Conservation (phyloP, 768 basidiomycete genomes). For the Infundibulicybe gibba region DNA sequence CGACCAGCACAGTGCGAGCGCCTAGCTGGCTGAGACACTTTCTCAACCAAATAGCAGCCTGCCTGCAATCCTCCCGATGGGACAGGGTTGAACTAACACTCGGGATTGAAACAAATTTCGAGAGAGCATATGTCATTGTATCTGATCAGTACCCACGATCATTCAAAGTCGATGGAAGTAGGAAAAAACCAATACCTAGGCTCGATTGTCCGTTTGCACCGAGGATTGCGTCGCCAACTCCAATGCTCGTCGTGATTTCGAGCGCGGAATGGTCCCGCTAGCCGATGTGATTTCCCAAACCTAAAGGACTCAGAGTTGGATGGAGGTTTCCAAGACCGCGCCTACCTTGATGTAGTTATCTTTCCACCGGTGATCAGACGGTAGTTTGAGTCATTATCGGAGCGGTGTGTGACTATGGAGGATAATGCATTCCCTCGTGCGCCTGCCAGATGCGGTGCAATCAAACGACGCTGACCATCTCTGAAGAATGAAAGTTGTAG, state of each 20-base stretch:
- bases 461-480: conserved; percentile 85
- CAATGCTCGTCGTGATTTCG: too few species aligned
- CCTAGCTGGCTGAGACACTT: conserved; percentile 88
- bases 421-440: conserved; percentile 84
- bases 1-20: conserved; percentile 72
- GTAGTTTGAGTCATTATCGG: conserved; percentile 22
- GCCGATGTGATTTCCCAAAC: conserved; percentile 51
- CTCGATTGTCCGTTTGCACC: too few species aligned
- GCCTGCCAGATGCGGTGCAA: conserved; percentile 78
- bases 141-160: conserved; percentile 27
- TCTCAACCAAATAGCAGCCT: conserved; percentile 90
- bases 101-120: conserved; percentile 83
- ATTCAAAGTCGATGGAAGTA: not conserved
- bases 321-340: not conserved
- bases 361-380: conserved; percentile 77
- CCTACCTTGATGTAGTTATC: conserved; percentile 81
- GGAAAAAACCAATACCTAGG: too few species aligned
- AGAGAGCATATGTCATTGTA: conserved; percentile 73
- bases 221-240: too few species aligned
- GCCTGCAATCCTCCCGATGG: conserved; percentile 85
- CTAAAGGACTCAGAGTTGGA: conserved; percentile 21
- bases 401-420: conserved; percentile 51
- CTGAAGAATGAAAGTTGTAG: conserved; percentile 26
- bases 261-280: conserved; percentile 7
- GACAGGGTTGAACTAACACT: conserved; percentile 71